phyloP scores from a whole-genome alignment of 2,329 filamentous ascomycete genomes.

The Xylariaceae sp. region DNA sequence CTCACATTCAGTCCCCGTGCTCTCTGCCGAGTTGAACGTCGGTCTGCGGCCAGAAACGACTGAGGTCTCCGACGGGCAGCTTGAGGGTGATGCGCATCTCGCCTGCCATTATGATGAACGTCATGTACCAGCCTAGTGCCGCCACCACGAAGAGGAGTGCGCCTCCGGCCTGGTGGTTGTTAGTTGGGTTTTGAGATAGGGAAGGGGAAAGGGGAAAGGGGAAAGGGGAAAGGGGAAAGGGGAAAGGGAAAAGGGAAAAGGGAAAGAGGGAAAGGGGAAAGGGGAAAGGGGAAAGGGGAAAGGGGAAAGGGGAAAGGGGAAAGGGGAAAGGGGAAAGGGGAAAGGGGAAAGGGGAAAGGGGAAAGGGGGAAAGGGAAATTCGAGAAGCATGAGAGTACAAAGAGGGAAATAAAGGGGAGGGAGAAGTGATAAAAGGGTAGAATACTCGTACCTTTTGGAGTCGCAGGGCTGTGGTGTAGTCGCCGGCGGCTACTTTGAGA shows the following conservation, averaged over 20 bases:
- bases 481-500: conserved; percentile 15
- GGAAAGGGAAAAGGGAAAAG: neutral
- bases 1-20: conserved; percentile 6
- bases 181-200: neutral
- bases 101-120: conserved; percentile 49
- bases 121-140: conserved; percentile 48
- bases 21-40: conserved; percentile 28
- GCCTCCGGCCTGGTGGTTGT: conserved; percentile 32
- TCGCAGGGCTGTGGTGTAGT: conserved; percentile 6
- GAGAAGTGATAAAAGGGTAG: no score
- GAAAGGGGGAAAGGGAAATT: conserved; percentile 3
- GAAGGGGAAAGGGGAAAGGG: neutral
- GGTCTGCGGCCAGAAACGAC: conserved; percentile 42
- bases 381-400: no score
- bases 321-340: neutral
- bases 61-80: conserved; percentile 49
- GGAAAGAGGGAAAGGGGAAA: no score
- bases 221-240: neutral
- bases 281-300: no score
- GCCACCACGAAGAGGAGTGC: conserved; percentile 43
- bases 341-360: neutral
- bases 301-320: neutral
- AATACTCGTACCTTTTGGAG: conserved; percentile 40
- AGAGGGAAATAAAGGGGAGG: no score
- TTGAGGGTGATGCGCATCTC: conserved; percentile 48